phyloP scores from a whole-genome alignment of 257 asterid species.

The Solanum chiquidenum region DNA sequence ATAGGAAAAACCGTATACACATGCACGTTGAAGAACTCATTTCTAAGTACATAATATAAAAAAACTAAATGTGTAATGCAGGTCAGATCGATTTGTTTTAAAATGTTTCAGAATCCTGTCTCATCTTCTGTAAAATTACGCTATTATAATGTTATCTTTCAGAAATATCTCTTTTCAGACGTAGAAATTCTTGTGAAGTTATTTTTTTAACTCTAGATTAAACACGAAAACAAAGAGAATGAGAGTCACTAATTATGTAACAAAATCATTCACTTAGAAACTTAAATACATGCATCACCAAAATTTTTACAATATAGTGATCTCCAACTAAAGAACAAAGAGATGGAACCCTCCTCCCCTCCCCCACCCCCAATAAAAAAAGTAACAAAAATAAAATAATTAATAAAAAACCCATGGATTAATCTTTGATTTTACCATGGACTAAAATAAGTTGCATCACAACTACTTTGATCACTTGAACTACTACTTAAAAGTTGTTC shows the following conservation, averaged over 20 bases:
- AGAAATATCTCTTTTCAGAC: background rate
- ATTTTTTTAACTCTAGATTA: background rate
- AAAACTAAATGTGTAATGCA: background rate
- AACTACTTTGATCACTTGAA: slow-evolving; percentile 1
- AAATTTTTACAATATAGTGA: background rate
- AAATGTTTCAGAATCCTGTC: background rate
- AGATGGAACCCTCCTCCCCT: background rate
- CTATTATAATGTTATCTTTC: background rate
- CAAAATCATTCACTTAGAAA: background rate
- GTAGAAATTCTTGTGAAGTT: background rate
- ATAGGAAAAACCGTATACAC: background rate
- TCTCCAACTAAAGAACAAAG: background rate
- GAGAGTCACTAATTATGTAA: background rate
- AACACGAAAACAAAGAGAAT: background rate
- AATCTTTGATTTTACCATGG: slow-evolving; percentile 8
- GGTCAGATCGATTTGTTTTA: too few species aligned
- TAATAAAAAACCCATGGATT: background rate
- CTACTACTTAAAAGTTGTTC: slow-evolving; percentile 50
- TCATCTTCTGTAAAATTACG: background rate
- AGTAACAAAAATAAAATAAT: background rate
- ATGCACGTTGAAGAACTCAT: background rate
- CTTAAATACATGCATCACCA: background rate
- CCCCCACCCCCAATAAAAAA: background rate
- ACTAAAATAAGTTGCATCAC: background rate
- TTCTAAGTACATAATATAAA: background rate